A percentile compares a stretch with the other conserved stretches of the same genome.
Conservation (phyloP, 371 early-diverging fungal genomes). For the Rhizopus stolonifer region DNA sequence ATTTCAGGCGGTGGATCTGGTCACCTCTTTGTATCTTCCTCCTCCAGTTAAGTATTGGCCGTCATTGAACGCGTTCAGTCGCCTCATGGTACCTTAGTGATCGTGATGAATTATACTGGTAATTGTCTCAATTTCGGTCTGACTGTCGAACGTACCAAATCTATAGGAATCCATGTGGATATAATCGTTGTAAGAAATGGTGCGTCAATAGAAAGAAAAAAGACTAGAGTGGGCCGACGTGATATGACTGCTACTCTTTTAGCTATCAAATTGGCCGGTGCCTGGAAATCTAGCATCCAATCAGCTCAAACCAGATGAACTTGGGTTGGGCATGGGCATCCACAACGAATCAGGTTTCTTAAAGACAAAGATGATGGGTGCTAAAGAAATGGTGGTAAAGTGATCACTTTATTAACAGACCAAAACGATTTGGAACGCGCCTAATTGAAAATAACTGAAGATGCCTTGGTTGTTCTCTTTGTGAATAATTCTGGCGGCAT, state of each 20-base stretch:
- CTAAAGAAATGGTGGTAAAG: slow-evolving; percentile 50
- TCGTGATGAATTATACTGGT: slow-evolving; percentile 88
- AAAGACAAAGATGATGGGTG: slow-evolving; percentile 47
- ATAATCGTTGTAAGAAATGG: slow-evolving; percentile 83
- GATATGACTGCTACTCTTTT: slow-evolving; percentile 79
- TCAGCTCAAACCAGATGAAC: slow-evolving; percentile 40
- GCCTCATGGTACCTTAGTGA: slow-evolving; percentile 68
- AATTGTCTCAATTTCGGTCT: slow-evolving; percentile 79
- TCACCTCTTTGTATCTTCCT: slow-evolving; percentile 82
- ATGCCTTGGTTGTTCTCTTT: slow-evolving; percentile 53
- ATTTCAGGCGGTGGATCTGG: slow-evolving; percentile 86
- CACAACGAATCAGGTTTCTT: slow-evolving; percentile 76
- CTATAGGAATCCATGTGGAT: slow-evolving; percentile 63
- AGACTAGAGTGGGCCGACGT: slow-evolving; percentile 72
- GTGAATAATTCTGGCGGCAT: slow-evolving; percentile 83
- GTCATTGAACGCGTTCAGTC: slow-evolving; percentile 66
- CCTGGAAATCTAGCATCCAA: slow-evolving; percentile 42
- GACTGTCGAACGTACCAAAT: slow-evolving; percentile 77
- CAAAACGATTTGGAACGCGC: slow-evolving; percentile 49
- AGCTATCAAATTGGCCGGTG: slow-evolving; percentile 80
- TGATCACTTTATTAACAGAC: slow-evolving; percentile 57
- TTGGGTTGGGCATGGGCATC: slow-evolving; percentile 79
- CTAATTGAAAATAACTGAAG: slow-evolving; percentile 26
- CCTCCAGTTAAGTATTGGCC: slow-evolving; percentile 69
- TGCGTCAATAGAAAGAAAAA: slow-evolving; percentile 66